Percentiles rank a stretch among this genome's conserved stretches.
Evolutionary conservation across 352 stramenopile genomes (phyloP).

Genomic region (Phytophthora syringae): DNA sequence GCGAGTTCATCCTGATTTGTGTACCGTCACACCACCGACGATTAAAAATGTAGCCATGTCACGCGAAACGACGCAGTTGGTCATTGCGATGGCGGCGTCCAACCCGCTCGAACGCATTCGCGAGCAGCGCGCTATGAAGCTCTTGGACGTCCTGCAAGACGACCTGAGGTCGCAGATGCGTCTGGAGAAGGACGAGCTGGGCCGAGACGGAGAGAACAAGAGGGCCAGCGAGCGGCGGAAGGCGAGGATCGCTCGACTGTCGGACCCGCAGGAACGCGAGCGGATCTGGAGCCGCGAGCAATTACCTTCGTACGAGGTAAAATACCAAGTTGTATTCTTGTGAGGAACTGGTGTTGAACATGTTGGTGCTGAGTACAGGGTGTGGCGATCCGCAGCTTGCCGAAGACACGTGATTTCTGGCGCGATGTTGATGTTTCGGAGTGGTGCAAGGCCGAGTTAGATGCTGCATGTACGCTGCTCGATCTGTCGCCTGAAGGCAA

Average conservation of each 20-base stretch:
- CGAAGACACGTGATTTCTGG: conserved; percentile 75
- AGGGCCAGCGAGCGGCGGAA: conserved; percentile 49
- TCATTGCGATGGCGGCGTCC: conserved; percentile 9
- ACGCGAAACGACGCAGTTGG: conserved; percentile 25
- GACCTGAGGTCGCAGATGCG: conserved; percentile 68
- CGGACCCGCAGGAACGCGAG: conserved; percentile 54
- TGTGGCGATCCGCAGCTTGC: conserved; percentile 52
- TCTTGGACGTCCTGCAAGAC: conserved; percentile 65
- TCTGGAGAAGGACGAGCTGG: conserved; percentile 52
- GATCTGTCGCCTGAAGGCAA: conserved; percentile 57
- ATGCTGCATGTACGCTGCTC: conserved; percentile 62
- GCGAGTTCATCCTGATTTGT: conserved; percentile 45
- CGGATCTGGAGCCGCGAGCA: conserved; percentile 53
- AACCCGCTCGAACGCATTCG: conserved; percentile 73
- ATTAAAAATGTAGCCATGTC: conserved; percentile 22
- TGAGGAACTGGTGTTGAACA: background rate
- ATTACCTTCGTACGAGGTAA: conserved; percentile 54
- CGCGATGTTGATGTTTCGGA: conserved; percentile 48
- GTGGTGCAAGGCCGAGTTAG: conserved; percentile 62
- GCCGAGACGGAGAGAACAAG: conserved; percentile 28
- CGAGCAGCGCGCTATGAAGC: conserved; percentile 64
- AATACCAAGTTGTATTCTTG: background rate
- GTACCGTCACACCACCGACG: conserved; percentile 6
- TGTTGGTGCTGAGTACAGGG: conserved; percentile 29
- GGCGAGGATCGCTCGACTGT: conserved; percentile 51